Evolutionary conservation across 192 early-diverging fungal species (phyloP), one percentile per base, ranked within the genome.

Genomic region (Backusella tuberculispora): DNA sequence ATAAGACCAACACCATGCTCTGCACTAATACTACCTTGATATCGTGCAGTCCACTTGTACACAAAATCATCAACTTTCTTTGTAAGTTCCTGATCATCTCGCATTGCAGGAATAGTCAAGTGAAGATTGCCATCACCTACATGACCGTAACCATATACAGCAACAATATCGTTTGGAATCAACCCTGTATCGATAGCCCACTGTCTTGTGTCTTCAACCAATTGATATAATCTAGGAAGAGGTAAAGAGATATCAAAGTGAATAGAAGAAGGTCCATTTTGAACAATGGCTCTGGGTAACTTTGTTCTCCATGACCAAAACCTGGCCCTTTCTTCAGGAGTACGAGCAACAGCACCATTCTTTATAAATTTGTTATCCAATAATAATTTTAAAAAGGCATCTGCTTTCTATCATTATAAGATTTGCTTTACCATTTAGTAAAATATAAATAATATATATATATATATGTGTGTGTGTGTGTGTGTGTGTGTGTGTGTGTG

Each of bases 101-200:
- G 44, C 17, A 71, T 29, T 21, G 94, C 89, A 0, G 91, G 89
- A 15, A 99, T 88, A 69, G 95, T 97, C 64, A 99, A 84, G 80
- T 99, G 97, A 71, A 99, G 78, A 80, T 99, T 99, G 24, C 80
- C 95, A 83, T 99, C 98, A 40, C 98, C 98, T 63, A 99, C 87
- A 80, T 99, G 98, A 15, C 97, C 97, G 84, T 93, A 99, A n/a
- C 95, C 97, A 74, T 92, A 90, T 7, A 98, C 87, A 13, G 90
- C 44, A 92, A 88, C 0, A 79, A 78, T 24, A 75, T 81, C 40
- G 78, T 83, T 4, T 0, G 88, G 84, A 69, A 89, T 85, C 53
- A 95, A 76, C 1, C 88, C 87, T 7, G 74, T 81, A 6, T 76
- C 29, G 47, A 83, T 78, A n/a, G 98, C 85, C 12, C 85, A 88